Base-by-base conservation (phyloP, 371 early-diverging fungal species). In the Mucor velutinosus region DNA sequence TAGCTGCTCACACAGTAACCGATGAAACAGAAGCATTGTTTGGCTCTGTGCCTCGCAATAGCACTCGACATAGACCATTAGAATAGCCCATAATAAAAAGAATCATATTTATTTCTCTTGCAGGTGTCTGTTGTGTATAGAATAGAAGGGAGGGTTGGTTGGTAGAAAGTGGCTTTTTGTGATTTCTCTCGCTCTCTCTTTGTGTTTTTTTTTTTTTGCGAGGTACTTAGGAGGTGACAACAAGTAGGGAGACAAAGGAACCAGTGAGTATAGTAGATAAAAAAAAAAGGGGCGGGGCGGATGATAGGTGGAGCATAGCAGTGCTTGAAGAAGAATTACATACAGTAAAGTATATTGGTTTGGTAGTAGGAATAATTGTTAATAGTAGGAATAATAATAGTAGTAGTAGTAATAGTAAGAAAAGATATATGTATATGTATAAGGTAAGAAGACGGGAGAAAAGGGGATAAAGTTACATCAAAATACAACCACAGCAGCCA, bases 21-120 rank as follows among this genome's bases (percentile, higher is more conserved):
- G 77, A 78, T 49, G 77, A 79, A 62, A 59, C 71, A 1, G 78
- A 82, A 64, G 75, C 72, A n/a, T 23, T 77, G 17, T 82, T 76
- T 77, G 82, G 79, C 3, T 74, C 77, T 3, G 69, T 77, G 14
- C 82, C 82, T 51, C 64, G 70, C 33, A 68, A 71, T 25, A 65
- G 64, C 35, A 69, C 58, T n/a, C 65, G 75, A 67, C 51, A 71
- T n/a, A 71, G 67, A 53, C 71, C 72, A 6, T 56, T 67, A 33
- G 76, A 73, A 3, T 53, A 58, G 58, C n/a, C 33, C 4, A 33
- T 14, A 27, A 30, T 60, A 27, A 37, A 43, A 27, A 37, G 27
- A 27, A 39, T 27, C 25, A 25, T 59, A 25, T 59, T 59, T 41
- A 41, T 41, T 39, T 60, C 29, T 29, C 11, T 45, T 60, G 25